Evolutionary conservation across 768 basidiomycete species (phyloP).

Genomic region (Suillus bovinus): DNA sequence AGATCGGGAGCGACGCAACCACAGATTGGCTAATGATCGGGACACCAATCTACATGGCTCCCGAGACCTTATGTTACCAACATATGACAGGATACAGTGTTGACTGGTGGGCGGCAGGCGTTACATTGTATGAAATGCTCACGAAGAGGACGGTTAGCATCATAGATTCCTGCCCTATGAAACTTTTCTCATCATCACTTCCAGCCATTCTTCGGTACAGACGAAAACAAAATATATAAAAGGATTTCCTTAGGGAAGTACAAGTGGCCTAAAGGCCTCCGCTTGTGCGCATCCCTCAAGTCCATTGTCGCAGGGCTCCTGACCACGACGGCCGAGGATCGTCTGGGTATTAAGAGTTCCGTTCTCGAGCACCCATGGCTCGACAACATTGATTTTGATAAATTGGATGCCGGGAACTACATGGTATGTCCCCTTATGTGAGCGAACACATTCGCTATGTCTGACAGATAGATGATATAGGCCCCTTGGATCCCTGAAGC

Average conservation of each 20-base stretch:
- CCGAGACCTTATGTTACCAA: slow-evolving; percentile 40
- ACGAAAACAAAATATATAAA: slow-evolving; percentile 27
- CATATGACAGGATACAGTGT: slow-evolving; percentile 30
- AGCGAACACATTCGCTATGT: neutral
- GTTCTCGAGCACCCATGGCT: slow-evolving; percentile 49
- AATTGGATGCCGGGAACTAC: slow-evolving; percentile 43
- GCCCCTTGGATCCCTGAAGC: slow-evolving; percentile 42
- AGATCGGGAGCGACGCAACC: slow-evolving; percentile 16
- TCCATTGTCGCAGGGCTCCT: slow-evolving; percentile 45
- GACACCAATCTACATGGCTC: slow-evolving; percentile 50
- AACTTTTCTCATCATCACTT: neutral
- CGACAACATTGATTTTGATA: slow-evolving; percentile 45
- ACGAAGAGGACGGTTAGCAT: slow-evolving; percentile 36
- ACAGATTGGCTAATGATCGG: slow-evolving; percentile 40
- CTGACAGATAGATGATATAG: slow-evolving; percentile 27
- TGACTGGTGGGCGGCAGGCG: slow-evolving; percentile 60
- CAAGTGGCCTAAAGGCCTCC: slow-evolving; percentile 40
- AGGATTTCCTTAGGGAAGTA: slow-evolving; percentile 28
- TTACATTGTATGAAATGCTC: slow-evolving; percentile 54
- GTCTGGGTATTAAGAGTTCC: slow-evolving; percentile 40
- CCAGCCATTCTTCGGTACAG: slow-evolving; percentile 17
- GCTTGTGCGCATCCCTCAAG: slow-evolving; percentile 41
- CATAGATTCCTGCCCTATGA: neutral
- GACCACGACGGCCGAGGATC: slow-evolving; percentile 24
- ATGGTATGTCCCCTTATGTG: slow-evolving; percentile 37